Percentiles rank a stretch among this genome's conserved stretches.
Conservation (phyloP, 2,329 filamentous ascomycete genomes). For the Penicillium hesseltinei region DNA sequence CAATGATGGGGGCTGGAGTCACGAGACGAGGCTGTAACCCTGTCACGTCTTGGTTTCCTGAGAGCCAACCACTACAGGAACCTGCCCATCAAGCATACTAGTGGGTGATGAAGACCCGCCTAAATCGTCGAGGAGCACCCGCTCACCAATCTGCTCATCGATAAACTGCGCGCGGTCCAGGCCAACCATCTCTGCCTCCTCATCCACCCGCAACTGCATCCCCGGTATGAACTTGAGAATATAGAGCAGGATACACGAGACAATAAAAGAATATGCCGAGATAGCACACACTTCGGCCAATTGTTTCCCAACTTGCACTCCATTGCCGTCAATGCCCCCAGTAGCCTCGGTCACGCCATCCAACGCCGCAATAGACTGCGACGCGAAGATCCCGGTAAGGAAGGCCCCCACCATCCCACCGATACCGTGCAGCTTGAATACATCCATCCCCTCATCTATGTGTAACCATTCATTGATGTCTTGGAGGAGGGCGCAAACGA, state of each 20-base stretch:
- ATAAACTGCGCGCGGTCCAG: conserved; percentile 56
- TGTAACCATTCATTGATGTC: conserved; percentile 54
- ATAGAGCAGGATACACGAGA: conserved; percentile 53
- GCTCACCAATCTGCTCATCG: conserved; percentile 57
- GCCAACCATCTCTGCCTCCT: conserved; percentile 56
- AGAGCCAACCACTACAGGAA: not conserved
- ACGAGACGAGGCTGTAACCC: not conserved
- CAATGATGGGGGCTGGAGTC: not conserved
- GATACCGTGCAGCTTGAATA: conserved; percentile 60
- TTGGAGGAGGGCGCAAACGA: conserved; percentile 51
- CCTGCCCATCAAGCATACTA: conserved; percentile 12
- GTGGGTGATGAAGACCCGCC: conserved; percentile 10
- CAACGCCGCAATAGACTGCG: conserved; percentile 42
- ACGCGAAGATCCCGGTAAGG: conserved; percentile 58
- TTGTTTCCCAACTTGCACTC: conserved; percentile 56
- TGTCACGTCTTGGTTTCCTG: not conserved
- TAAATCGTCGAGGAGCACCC: conserved; percentile 38
- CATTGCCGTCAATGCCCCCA: conserved; percentile 56
- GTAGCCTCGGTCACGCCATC: conserved; percentile 49
- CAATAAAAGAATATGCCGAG: conserved; percentile 52
- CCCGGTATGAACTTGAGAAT: conserved; percentile 56
- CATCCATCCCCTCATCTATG: conserved; percentile 59
- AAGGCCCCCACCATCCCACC: conserved; percentile 59
- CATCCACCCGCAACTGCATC: conserved; percentile 54
- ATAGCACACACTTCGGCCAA: conserved; percentile 57